These are phyloP conservation scores for Pleomassaria siparia DNA, from an alignment of 2,329 filamentous ascomycete species.

Conservation along the genomic window DNA sequence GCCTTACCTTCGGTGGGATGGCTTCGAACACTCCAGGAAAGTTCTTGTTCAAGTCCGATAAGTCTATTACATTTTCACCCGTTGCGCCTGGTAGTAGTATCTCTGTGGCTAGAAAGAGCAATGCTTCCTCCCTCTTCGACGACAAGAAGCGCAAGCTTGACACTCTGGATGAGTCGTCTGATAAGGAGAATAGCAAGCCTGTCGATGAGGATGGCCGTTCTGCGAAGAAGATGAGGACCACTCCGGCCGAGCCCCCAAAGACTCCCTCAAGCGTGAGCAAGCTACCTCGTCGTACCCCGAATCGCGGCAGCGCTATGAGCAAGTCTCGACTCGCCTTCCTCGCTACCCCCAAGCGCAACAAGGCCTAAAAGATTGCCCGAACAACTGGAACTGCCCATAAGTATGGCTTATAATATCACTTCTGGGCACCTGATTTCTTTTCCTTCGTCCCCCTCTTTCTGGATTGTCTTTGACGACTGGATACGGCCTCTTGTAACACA, in stretches of 20 bases:
- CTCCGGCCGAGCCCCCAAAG: conserved; percentile 28
- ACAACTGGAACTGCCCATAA: background rate
- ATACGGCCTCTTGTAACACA: background rate
- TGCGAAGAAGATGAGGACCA: conserved; percentile 36
- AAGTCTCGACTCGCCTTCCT: conserved; percentile 42
- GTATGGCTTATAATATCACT: background rate
- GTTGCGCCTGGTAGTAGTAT: conserved; percentile 42
- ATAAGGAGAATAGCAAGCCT: conserved; percentile 48
- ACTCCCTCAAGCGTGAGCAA: conserved; percentile 32
- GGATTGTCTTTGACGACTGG: background rate
- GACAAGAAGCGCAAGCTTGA: conserved; percentile 51
- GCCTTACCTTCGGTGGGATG: conserved; percentile 39
- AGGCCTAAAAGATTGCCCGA: background rate
- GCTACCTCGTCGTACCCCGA: conserved; percentile 32
- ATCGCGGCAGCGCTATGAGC: conserved; percentile 35
- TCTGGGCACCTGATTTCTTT: background rate
- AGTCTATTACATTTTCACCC: conserved; percentile 48
- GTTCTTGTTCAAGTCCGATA: conserved; percentile 53
- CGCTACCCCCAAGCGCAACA: conserved; percentile 42
- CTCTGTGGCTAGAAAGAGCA: conserved; percentile 49
- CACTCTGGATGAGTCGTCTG: conserved; percentile 36
- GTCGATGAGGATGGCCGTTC: conserved; percentile 31
- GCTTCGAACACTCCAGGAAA: conserved; percentile 37
- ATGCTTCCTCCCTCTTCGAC: conserved; percentile 33
- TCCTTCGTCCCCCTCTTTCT: background rate